A percentile compares a stretch with the other conserved stretches of the same genome.
These are phyloP conservation scores for Nematodospora anomalae DNA, from an alignment of 1,139 yeast species.

Conservation along the genomic window DNA sequence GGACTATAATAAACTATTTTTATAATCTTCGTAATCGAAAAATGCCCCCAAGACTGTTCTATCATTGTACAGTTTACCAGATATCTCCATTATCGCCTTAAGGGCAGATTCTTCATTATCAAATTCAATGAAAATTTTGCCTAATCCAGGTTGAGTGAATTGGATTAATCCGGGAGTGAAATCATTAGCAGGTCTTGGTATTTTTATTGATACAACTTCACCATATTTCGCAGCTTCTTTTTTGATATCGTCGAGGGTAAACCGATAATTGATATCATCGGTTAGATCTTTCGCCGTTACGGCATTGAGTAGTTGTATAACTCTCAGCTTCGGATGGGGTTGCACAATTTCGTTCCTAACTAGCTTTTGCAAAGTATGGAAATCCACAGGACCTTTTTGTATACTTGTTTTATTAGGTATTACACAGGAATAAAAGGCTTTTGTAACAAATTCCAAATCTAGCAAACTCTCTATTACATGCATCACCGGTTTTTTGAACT, in stretches of 20 bases:
- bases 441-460: slow-evolving; percentile 19
- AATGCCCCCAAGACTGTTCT: slow-evolving; percentile 69
- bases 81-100: slow-evolving; percentile 58
- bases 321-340: slow-evolving; percentile 49
- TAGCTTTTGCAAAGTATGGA: slow-evolving; percentile 29
- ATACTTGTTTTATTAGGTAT: slow-evolving; percentile 30
- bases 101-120: slow-evolving; percentile 51
- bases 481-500: slow-evolving; percentile 22
- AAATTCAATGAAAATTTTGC: slow-evolving; percentile 72
- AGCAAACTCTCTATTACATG: slow-evolving; percentile 18
- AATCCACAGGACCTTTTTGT: slow-evolving; percentile 38
- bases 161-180: slow-evolving; percentile 45
- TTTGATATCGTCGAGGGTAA: slow-evolving; percentile 52
- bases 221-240: slow-evolving; percentile 57
- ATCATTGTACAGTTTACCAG: slow-evolving; percentile 70
- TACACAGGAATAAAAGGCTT: slow-evolving; percentile 37
- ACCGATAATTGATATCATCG: slow-evolving; percentile 50
- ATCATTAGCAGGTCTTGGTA: slow-evolving; percentile 67
- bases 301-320: slow-evolving; percentile 64
- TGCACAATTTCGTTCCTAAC: slow-evolving; percentile 37
- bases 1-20: slow-evolving; percentile 24
- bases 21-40: slow-evolving; percentile 59
- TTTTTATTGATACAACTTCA: slow-evolving; percentile 50
- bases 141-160: slow-evolving; percentile 59
- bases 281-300: slow-evolving; percentile 64